Evolutionary conservation across 2,329 filamentous ascomycete species (phyloP).

Genomic region (Xylaria sp.): DNA sequence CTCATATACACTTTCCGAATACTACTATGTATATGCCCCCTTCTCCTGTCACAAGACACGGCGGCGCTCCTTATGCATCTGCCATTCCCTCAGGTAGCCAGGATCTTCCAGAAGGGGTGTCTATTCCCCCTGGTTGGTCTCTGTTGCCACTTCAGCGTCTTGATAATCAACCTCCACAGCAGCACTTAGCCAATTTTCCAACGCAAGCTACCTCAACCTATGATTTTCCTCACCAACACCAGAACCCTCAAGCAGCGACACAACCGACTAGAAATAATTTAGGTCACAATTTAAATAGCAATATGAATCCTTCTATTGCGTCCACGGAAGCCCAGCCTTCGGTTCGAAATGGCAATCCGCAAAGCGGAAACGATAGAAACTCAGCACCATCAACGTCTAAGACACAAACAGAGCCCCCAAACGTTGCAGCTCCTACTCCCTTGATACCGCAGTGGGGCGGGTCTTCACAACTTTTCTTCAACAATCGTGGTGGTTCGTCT

Average conservation of each 20-base stretch:
- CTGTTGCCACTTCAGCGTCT: conserved; percentile 65
- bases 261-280: conserved; percentile 15
- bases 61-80: conserved; percentile 50
- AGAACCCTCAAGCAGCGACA: conserved; percentile 25
- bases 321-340: conserved; percentile 7
- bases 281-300: conserved; percentile 2
- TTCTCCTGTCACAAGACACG: conserved; percentile 55
- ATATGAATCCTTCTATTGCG: conserved; percentile 11
- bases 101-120: conserved; percentile 67
- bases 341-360: conserved; percentile 10
- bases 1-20: conserved; percentile 31
- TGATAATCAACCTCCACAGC: conserved; percentile 45
- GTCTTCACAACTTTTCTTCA: conserved; percentile 54
- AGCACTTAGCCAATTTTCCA: conserved; percentile 21
- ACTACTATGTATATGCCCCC: conserved; percentile 46
- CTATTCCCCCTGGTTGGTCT: conserved; percentile 69
- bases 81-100: conserved; percentile 65
- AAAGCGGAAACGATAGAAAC: conserved; percentile 1
- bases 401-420: conserved; percentile 35
- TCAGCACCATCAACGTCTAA: conserved; percentile 22
- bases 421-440: conserved; percentile 55
- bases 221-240: conserved; percentile 28
- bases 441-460: conserved; percentile 58
- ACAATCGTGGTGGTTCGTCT: conserved; percentile 35
- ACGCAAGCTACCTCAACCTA: conserved; percentile 19